These are phyloP conservation scores for Wickerhamiella vanderwaltii DNA, from an alignment of 805 yeast species.

Conservation along the genomic window DNA sequence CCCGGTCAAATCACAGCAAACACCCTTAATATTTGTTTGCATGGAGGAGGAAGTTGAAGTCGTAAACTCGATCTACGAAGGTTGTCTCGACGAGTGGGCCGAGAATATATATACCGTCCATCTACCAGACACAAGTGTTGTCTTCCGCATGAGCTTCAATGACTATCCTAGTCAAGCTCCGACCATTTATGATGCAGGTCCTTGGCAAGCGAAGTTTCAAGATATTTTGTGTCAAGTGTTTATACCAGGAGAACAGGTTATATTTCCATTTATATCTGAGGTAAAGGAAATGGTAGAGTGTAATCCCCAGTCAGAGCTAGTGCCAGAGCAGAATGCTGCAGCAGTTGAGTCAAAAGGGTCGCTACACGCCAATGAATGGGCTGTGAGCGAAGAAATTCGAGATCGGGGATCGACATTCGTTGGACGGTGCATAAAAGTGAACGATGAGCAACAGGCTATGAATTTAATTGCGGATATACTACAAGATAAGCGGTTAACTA, in stretches of 20 bases:
- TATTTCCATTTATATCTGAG: slow-evolving; percentile 7
- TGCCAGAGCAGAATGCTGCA: slow-evolving; percentile 18
- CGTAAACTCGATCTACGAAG: slow-evolving; percentile 80
- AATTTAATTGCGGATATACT: slow-evolving; percentile 40
- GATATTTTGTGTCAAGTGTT: slow-evolving; percentile 12
- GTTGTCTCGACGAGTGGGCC: slow-evolving; percentile 30
- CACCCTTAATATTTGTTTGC: too few relatives aligned
- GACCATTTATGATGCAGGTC: slow-evolving; percentile 11
- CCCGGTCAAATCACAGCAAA: too few relatives aligned
- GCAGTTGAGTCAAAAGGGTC: slow-evolving; percentile 22
- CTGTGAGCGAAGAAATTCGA: slow-evolving; percentile 55
- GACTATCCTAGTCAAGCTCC: slow-evolving; percentile 49
- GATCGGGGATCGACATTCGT: slow-evolving; percentile 82
- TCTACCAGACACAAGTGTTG: slow-evolving; percentile 51
- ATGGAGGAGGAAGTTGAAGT: slow-evolving; percentile 50
- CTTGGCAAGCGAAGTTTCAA: slow-evolving; percentile 14
- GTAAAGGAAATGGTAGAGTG: slow-evolving; percentile 1
- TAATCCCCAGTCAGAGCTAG: slow-evolving; percentile 24
- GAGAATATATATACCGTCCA: slow-evolving; percentile 35
- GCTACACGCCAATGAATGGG: slow-evolving; percentile 50
- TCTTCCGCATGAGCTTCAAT: slow-evolving; percentile 63
- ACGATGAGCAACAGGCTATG: slow-evolving; percentile 56
- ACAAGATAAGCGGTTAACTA: slow-evolving; percentile 51
- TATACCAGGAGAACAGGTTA: slow-evolving; percentile 1
- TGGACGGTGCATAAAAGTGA: slow-evolving; percentile 55